Evolutionary conservation across 805 yeast species (phyloP), one percentile per base, ranked within the genome.

Genomic region (Ogataea neopini): DNA sequence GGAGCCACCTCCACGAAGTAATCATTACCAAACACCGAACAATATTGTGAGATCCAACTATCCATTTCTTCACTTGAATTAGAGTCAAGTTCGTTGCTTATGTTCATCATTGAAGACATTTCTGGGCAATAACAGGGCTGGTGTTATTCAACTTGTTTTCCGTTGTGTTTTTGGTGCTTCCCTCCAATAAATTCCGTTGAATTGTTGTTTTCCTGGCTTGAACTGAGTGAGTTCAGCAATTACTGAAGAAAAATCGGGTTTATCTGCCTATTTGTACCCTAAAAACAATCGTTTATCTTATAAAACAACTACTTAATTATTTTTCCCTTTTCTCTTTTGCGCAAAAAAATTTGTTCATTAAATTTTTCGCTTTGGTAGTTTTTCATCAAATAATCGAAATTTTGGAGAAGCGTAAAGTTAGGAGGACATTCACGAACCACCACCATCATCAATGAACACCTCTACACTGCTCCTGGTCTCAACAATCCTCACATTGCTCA

Each of bases 1-100:
- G 87, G 89, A 1, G 90, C 77, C 5, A 94, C 96, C 57, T 91
- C 95, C 37, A 91, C 96, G 66, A 90, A 90, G 65, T 84, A 92
- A 62, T 94, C 95, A 64, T 88, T 92, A 19, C 92, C 92, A 60
- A 84, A 85, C 57, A 81, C 72, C 40, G 85, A 77, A 62, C 95
- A 86, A 66, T 84, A 88, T 56, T 83, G 83, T 50, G 85, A 80
- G 57, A 89, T 84, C 96, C 96, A 90, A 38, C 89, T 82, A 49
- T 83, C 86, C 60, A 75, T 74, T 50, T 79, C 85, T 49, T 76
- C 84, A 45, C 67, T 65, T 18, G 63, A 61, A 41, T 63, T 63
- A 8, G 62, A 54, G 35, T 59, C 61, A 42, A 57, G 42, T 30
- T 61, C 64, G 43, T 61, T 60, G 29, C 52, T 45, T 13, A 52